phyloP scores from a whole-genome alignment of 345 rosid genomes.

The Corymbia maculata region DNA sequence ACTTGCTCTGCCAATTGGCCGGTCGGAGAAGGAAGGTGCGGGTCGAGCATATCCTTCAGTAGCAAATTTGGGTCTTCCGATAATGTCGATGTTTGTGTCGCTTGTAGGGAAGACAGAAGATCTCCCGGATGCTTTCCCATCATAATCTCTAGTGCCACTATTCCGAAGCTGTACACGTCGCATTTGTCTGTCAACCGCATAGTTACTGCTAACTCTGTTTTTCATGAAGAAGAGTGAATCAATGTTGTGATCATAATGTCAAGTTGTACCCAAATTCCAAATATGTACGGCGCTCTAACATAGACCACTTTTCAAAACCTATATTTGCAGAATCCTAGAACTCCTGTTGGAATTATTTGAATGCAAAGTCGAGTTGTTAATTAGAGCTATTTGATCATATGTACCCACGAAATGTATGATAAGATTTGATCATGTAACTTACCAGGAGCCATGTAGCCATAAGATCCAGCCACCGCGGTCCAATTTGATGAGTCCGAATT shows the following conservation, averaged over 20 bases:
- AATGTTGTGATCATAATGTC: neutral
- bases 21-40: constrained; percentile 28
- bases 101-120: constrained; percentile 19
- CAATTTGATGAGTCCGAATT: constrained; percentile 39
- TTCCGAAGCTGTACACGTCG: constrained; percentile 58
- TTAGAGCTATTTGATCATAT: constrained; percentile 5
- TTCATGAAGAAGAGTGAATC: neutral
- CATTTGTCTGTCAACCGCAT: constrained; percentile 30
- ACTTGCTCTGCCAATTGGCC: constrained; percentile 37
- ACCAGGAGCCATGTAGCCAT: constrained; percentile 85
- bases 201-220: neutral
- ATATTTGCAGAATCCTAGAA: neutral
- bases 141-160: constrained; percentile 54
- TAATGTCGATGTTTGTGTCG: neutral
- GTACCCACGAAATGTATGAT: neutral
- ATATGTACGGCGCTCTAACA: fast-evolving
- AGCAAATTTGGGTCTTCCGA: constrained; percentile 10
- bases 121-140: constrained; percentile 68
- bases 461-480: constrained; percentile 56
- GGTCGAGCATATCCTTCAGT: constrained; percentile 42
- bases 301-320: neutral
- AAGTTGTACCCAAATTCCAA: neutral
- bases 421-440: neutral
- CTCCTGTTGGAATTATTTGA: neutral
- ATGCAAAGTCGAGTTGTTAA: neutral